Evolutionary conservation across 2,329 filamentous ascomycete genomes (phyloP), one percentile per base, ranked within the genome.

Genomic region (Teratosphaeria zuluensis): DNA sequence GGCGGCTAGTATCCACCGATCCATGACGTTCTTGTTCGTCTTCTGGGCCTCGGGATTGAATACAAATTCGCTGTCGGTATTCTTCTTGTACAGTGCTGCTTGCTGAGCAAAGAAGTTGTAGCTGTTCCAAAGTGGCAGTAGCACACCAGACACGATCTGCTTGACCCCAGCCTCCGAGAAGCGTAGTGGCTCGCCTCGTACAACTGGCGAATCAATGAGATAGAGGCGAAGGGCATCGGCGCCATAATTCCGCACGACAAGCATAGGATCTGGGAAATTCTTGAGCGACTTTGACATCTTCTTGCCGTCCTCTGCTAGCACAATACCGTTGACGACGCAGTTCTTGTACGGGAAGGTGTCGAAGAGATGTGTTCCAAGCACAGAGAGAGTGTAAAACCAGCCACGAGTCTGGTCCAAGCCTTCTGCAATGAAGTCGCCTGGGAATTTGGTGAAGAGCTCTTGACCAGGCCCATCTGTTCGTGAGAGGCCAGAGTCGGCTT

Each of bases 211-310:
- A 76, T 96, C 96, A 76, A 96, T 96, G 69, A 97, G 81, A 71
- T 96, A 96, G n/a, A 97, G 80, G 58, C 92, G 87, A 55, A 97
- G 83, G 32, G 92, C 91, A 76, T 97, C 92, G 1, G 91, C 92
- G 21, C 92, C 92, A 71, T 95, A 95, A 69, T 88, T 88, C 59
- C 88, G 77, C 81, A 96, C 94, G 65, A 97, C 84, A 56, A 90
- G 77, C 58, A 78, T 79, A 11, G 92, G 92, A 68, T 96, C 91
- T 0, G 92, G 92, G 73, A 96, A 97, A 75, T 97, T 97, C 78
- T 96, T 95, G 59, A 96, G 80, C 57, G 92, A 85, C 76, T 97
- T 97, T 6, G 91, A 96, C 92, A 97, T 97, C 80, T 97, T 97
- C 80, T 96, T 96, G 58, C 92, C 92, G 69, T 96, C 90, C 72